Evolutionary conservation across 106 monocot species (phyloP).

Genomic region (Iris macrosiphon): DNA sequence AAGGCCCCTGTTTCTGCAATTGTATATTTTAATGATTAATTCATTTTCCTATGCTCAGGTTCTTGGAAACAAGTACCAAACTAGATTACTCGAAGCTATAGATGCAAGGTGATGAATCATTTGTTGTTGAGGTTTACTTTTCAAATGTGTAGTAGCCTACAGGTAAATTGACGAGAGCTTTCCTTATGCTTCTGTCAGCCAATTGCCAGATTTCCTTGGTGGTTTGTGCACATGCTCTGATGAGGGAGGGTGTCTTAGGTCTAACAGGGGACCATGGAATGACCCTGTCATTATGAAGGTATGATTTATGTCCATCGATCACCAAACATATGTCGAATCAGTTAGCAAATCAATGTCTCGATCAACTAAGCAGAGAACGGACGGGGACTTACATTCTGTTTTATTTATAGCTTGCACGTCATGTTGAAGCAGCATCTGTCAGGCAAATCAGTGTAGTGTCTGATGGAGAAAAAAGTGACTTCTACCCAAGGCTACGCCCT

Average conservation of each 20-base stretch:
- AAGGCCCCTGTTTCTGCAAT: background rate
- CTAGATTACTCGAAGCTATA: slow-evolving; percentile 78
- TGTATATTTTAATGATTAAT: background rate
- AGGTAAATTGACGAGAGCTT: background rate
- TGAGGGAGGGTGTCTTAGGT: slow-evolving; percentile 56
- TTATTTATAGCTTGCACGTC: slow-evolving; percentile 51
- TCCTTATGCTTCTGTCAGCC: slow-evolving; percentile 46
- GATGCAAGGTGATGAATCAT: slow-evolving; percentile 55
- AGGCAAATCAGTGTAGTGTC: slow-evolving; percentile 33
- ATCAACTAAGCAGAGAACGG: too few relatives aligned
- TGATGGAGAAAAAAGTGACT: slow-evolving; percentile 30
- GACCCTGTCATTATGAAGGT: slow-evolving; percentile 62
- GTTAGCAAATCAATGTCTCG: too few relatives aligned
- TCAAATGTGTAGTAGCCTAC: too few relatives aligned
- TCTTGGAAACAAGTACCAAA: slow-evolving; percentile 79
- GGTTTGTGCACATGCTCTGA: slow-evolving; percentile 53
- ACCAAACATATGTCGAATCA: too few relatives aligned
- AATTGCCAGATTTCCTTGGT: slow-evolving; percentile 74
- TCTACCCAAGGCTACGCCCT: slow-evolving; percentile 9
- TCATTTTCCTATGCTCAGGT: slow-evolving; percentile 34
- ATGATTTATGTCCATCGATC: background rate
- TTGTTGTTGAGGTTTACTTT: background rate
- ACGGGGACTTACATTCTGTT: slow-evolving; percentile 69
- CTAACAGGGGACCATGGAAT: slow-evolving; percentile 72
- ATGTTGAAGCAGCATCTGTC: slow-evolving; percentile 28